phyloP scores from a whole-genome alignment of 768 basidiomycete genomes.

The Dioszegia hungarica region DNA sequence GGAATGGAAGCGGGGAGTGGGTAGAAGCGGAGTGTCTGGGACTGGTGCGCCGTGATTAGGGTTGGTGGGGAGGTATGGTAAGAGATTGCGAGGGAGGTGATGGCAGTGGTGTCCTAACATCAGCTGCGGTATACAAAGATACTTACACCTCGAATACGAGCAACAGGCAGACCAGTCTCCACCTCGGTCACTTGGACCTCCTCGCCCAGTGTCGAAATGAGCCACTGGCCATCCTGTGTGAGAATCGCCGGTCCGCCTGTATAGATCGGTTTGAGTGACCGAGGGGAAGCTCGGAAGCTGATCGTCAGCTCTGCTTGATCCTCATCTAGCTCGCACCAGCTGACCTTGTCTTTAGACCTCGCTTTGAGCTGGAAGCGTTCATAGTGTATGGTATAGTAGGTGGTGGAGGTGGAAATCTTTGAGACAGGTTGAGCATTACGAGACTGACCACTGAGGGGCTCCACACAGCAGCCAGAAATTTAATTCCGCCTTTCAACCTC shows the following conservation, averaged over 20 bases:
- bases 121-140: not conserved
- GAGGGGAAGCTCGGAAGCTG: conserved; percentile 46
- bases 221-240: conserved; percentile 67
- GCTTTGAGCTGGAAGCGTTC: conserved; percentile 23
- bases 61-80: conserved; percentile 57
- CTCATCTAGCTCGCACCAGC: too few species aligned
- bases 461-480: not conserved
- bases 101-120: conserved; percentile 70
- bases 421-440: not conserved
- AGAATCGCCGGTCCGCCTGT: conserved; percentile 82
- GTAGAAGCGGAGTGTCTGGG: conserved; percentile 75
- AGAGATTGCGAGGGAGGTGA: conserved; percentile 76
- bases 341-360: conserved; percentile 39
- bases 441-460: not conserved
- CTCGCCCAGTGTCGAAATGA: conserved; percentile 83
- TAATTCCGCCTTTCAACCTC: not conserved
- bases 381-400: conserved; percentile 12
- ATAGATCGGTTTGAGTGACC: conserved; percentile 62
- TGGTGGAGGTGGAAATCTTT: not conserved
- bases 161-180: conserved; percentile 66
- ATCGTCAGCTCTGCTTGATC: not conserved
- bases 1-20: conserved; percentile 58
- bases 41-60: conserved; percentile 73
- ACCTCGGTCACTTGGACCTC: conserved; percentile 78
- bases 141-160: conserved; percentile 77